A percentile compares a stretch with the other conserved stretches of the same genome.
Evolutionary conservation across 2,329 filamentous ascomycete genomes (phyloP).

Genomic region (Xylaria polymorpha): DNA sequence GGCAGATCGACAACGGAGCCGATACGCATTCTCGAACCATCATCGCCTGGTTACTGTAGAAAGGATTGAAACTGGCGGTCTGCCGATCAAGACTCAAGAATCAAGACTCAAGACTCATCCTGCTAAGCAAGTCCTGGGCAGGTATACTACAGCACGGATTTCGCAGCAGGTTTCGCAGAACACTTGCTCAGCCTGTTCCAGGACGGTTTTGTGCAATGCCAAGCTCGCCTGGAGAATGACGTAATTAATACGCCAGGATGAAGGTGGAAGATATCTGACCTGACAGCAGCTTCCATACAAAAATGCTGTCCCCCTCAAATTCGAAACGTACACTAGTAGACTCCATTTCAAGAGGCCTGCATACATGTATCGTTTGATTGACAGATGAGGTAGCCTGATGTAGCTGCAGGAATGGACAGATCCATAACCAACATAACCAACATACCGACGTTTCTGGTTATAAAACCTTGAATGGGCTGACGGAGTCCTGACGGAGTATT

Average conservation of each 20-base stretch:
- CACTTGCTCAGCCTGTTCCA: not conserved
- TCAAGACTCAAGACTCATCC: not conserved
- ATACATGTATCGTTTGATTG: slow-evolving; percentile 1
- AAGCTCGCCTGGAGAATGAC: not conserved
- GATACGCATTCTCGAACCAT: slow-evolving; percentile 6
- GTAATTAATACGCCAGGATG: not conserved
- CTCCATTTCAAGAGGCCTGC: not conserved
- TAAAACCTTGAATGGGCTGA: slow-evolving; percentile 22
- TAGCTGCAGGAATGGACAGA: not conserved
- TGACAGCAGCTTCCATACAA: not conserved
- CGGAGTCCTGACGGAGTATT: not conserved
- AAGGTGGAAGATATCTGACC: not conserved
- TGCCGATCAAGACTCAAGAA: not conserved
- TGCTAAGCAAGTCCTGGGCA: not conserved
- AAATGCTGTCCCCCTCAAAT: not conserved
- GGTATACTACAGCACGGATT: not conserved
- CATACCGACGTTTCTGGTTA: not conserved
- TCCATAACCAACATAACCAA: not conserved
- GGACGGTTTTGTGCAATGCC: not conserved
- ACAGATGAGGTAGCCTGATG: slow-evolving; percentile 1
- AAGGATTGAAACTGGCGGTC: not conserved
- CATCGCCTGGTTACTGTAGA: not conserved
- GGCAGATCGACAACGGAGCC: slow-evolving; percentile 1
- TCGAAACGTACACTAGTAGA: not conserved
- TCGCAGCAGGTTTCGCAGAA: not conserved